Evolutionary conservation across 805 yeast genomes (phyloP).

Genomic region (Cyberlindnera bimundalis): DNA sequence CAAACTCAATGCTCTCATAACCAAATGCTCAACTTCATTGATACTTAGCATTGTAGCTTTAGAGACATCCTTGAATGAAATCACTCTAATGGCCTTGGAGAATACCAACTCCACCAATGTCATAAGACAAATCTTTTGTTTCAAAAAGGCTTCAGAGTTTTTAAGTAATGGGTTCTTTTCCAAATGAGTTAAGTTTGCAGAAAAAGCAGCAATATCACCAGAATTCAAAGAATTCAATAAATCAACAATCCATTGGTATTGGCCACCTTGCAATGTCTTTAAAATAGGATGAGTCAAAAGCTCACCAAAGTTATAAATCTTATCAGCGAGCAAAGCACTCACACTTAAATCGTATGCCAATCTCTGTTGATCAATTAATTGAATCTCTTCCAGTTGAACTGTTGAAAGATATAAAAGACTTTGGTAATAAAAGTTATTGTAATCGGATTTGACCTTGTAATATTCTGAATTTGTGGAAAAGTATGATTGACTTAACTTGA

Average conservation of each 20-base stretch:
- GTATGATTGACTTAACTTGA: slow-evolving; percentile 74
- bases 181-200: slow-evolving; percentile 42
- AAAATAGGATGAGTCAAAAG: slow-evolving; percentile 85
- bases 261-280: slow-evolving; percentile 41
- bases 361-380: slow-evolving; percentile 39
- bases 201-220: slow-evolving; percentile 72
- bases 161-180: slow-evolving; percentile 53
- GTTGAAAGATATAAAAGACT: slow-evolving; percentile 82
- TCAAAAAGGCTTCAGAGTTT: slow-evolving; percentile 60
- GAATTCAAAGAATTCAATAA: slow-evolving; percentile 67
- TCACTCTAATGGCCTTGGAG: slow-evolving; percentile 67
- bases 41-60: slow-evolving; percentile 59
- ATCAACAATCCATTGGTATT: slow-evolving; percentile 68
- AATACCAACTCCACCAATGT: slow-evolving; percentile 86
- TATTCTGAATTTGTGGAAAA: slow-evolving; percentile 77
- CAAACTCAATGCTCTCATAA: slow-evolving; percentile 86
- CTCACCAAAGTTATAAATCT: slow-evolving; percentile 94
- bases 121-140: slow-evolving; percentile 90
- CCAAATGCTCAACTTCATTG: slow-evolving; percentile 78
- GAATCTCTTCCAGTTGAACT: slow-evolving; percentile 43
- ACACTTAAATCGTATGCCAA: slow-evolving; percentile 75
- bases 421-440: slow-evolving; percentile 75
- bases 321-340: slow-evolving; percentile 87
- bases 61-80: slow-evolving; percentile 72
- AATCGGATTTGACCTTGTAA: slow-evolving; percentile 72